Base-by-base conservation (phyloP, 2,329 filamentous ascomycete species). In the Didymella arachidicola region DNA sequence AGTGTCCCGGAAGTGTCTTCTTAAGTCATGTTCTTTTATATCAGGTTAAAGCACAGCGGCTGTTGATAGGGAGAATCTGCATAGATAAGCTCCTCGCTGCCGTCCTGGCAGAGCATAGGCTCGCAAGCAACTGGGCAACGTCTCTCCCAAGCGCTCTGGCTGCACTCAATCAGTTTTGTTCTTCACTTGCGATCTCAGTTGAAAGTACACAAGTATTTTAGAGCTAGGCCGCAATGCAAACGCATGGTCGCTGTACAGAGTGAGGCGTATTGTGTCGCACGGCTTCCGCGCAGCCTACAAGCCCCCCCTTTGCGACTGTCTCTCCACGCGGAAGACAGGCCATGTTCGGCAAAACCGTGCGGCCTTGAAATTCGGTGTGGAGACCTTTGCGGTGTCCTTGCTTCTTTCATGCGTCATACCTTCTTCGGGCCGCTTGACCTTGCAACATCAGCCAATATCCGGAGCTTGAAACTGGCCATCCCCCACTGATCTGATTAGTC, bases 361-460 rank as follows among this genome's bases (percentile, higher is more conserved):
- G 39, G 56, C 56, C 29, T 32, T 25, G 12, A 34, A 48, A 30
- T 44, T 39, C 29, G 26, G 38, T 27, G 48, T 57, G 54, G 54
- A 27, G 32, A 41, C 34, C 7, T 16, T 42, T 29, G 18, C 49
- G 43, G 38, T 19, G 29, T 49, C 50, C 55, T 41, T 57, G 42
- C 54, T 52, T 46, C 43, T 47, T 52, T 47, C 12, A 26, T 64
- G 41, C 53, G 56, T 64, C 53, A 58, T 58, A 47, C 38, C 36
- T 39, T 55, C 41, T 49, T 41, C 38, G 43, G 55, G 14, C 49
- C 54, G 44, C 52, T 30, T 48, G 49, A 46, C 49, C 7, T 43
- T 53, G 49, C 60, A 36, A 61, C 63, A 53, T 57, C 48, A 54
- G 49, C 55, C 48, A 54, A 42, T 41, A 44, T 30, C 25, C 22